phyloP scores from a whole-genome alignment of 192 early-diverging fungal genomes.

The Thoreauomyces humboldtii region DNA sequence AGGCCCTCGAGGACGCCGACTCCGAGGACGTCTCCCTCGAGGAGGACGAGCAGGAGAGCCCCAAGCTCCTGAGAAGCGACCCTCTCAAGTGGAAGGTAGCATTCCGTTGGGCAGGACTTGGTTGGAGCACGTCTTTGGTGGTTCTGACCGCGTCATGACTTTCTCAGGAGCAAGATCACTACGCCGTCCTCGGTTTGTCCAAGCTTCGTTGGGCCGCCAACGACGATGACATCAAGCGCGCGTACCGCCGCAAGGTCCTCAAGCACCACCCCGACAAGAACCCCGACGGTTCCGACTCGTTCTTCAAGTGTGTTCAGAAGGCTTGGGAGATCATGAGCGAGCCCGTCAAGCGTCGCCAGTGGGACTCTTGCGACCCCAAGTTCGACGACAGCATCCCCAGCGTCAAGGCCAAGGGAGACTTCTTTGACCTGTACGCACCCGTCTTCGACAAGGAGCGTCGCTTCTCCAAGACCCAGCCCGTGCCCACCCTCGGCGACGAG shows the following conservation, averaged over 20 bases:
- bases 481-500: conserved; percentile 75
- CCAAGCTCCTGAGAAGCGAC: conserved; percentile 70
- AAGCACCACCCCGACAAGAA: conserved; percentile 99
- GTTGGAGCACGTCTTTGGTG: background rate
- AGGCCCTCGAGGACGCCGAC: conserved; percentile 48
- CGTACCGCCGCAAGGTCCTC: conserved; percentile 90
- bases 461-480: conserved; percentile 89
- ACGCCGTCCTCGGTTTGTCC: conserved; percentile 90
- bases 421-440: conserved; percentile 70
- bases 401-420: conserved; percentile 65
- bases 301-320: conserved; percentile 99
- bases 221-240: conserved; percentile 90
- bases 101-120: conserved; percentile 2
- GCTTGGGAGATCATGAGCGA: conserved; percentile 93
- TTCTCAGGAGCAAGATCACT: conserved; percentile 80
- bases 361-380: conserved; percentile 91
- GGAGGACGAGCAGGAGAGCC: conserved; percentile 80
- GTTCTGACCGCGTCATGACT: background rate
- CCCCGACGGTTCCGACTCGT: conserved; percentile 82
- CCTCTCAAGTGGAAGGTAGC: conserved; percentile 92
- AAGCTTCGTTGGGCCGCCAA: conserved; percentile 84
- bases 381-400: conserved; percentile 73
- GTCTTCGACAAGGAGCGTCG: conserved; percentile 87
- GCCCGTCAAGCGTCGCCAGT: conserved; percentile 85
- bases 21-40: conserved; percentile 60